phyloP scores from a whole-genome alignment of 805 yeast genomes.

The Candida gorgasii region DNA sequence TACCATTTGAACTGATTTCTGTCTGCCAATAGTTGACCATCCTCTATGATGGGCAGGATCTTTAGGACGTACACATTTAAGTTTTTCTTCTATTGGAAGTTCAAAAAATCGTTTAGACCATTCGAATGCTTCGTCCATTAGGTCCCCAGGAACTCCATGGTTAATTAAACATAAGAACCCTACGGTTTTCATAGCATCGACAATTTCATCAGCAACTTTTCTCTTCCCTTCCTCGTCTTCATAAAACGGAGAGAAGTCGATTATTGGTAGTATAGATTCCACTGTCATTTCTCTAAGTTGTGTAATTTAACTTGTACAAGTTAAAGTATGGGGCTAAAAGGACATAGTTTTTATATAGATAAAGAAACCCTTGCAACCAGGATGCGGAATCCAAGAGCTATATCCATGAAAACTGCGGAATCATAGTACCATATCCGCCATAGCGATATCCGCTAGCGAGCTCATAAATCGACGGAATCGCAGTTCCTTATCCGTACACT shows the following conservation, averaged over 20 bases:
- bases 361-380: too few relatives aligned
- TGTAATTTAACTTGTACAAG: too few relatives aligned
- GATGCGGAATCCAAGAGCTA: background rate
- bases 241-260: slow-evolving; percentile 10
- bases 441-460: too few relatives aligned
- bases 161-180: slow-evolving; percentile 24
- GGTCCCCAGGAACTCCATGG: slow-evolving; percentile 19
- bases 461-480: too few relatives aligned
- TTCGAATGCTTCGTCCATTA: slow-evolving; percentile 20
- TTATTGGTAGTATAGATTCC: slow-evolving; percentile 1
- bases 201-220: slow-evolving; percentile 17
- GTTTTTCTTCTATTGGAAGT: slow-evolving; percentile 15
- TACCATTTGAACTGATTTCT: slow-evolving; percentile 23
- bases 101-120: slow-evolving; percentile 21
- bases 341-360: too few relatives aligned
- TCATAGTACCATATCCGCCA: background rate
- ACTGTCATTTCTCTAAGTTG: too few relatives aligned
- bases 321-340: too few relatives aligned
- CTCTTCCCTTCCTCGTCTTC: background rate
- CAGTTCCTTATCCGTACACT: background rate
- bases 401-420: background rate
- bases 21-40: slow-evolving; percentile 22
- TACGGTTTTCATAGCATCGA: slow-evolving; percentile 21
- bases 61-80: slow-evolving; percentile 13
- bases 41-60: slow-evolving; percentile 21